Conservation (phyloP, 2,329 filamentous ascomycete species). For the Xylariaceae sp. region DNA sequence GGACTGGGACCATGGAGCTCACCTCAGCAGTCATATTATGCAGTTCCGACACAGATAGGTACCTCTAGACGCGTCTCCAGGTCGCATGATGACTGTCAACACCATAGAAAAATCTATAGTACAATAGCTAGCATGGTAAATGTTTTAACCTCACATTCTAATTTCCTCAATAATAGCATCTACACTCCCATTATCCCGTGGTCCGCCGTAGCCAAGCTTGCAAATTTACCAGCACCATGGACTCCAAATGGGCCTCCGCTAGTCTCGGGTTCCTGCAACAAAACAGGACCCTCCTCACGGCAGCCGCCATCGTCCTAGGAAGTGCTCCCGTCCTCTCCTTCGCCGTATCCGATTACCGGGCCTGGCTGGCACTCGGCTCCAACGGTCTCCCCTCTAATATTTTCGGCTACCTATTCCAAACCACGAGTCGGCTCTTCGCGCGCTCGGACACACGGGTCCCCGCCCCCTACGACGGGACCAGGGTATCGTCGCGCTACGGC, state of each 20-base stretch:
- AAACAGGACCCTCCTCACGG: slow-evolving; percentile 5
- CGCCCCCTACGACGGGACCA: slow-evolving; percentile 28
- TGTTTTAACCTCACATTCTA: too few species aligned
- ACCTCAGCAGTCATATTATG: too few species aligned
- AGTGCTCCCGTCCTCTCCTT: slow-evolving; percentile 17
- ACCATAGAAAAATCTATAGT: too few species aligned
- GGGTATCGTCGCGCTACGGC: slow-evolving; percentile 28
- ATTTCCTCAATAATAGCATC: too few species aligned
- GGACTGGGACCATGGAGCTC: too few species aligned
- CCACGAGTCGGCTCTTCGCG: slow-evolving; percentile 34
- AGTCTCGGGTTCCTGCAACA: slow-evolving; percentile 5
- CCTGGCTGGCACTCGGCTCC: slow-evolving; percentile 44
- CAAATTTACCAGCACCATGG: too few species aligned
- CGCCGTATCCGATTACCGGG: slow-evolving; percentile 39
- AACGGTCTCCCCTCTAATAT: slow-evolving; percentile 47
- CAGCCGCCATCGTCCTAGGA: slow-evolving; percentile 1
- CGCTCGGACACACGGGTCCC: slow-evolving; percentile 37
- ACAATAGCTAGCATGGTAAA: too few species aligned
- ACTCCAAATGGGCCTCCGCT: neutral
- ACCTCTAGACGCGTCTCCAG: too few species aligned
- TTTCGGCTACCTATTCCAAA: slow-evolving; percentile 44
- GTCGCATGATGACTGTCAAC: too few species aligned
- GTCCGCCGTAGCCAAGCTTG: too few species aligned
- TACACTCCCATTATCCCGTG: too few species aligned
- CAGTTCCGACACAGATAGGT: too few species aligned